Conservation (phyloP, 805 yeast species). For the Starmerella asiatica region DNA sequence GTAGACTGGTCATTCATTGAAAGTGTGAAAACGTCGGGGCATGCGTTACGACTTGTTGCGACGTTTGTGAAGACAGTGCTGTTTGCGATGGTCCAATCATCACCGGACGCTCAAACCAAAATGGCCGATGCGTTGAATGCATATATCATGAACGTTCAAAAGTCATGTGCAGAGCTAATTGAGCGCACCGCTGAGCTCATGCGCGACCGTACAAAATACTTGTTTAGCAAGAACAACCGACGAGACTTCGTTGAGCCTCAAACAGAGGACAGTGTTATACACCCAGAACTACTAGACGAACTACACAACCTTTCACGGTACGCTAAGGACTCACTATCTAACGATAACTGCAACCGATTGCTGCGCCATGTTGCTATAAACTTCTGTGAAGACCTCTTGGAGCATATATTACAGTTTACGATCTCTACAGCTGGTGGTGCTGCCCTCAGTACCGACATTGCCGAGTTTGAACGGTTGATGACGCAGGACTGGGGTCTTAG, state of each 20-base stretch:
- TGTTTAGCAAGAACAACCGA: constrained; percentile 54
- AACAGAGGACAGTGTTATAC: constrained; percentile 27
- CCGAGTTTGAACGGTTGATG: constrained; percentile 49
- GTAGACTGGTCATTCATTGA: constrained; percentile 37
- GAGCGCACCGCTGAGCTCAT: constrained; percentile 44
- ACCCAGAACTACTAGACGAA: constrained; percentile 39
- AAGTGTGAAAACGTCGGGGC: constrained; percentile 41
- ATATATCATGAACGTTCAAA: constrained; percentile 36
- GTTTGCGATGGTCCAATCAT: constrained; percentile 54
- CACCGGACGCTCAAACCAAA: constrained; percentile 39
- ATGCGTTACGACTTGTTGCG: constrained; percentile 51
- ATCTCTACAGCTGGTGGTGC: constrained; percentile 76
- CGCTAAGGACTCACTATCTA: constrained; percentile 30
- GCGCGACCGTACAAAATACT: constrained; percentile 36
- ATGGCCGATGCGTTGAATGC: constrained; percentile 48
- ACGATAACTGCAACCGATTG: constrained; percentile 39
- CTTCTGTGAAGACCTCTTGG: constrained; percentile 45
- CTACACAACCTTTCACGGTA: constrained; percentile 33
- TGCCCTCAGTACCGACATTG: constrained; percentile 67
- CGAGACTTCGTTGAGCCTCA: constrained; percentile 41
- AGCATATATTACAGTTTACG: constrained; percentile 60
- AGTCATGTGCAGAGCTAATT: constrained; percentile 53
- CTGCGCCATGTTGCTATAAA: constrained; percentile 45
- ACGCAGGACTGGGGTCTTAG: constrained; percentile 55
- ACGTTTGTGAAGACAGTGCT: constrained; percentile 62